These are phyloP conservation scores for Pistacia integerrima DNA, from an alignment of 345 rosid species.

Conservation along the genomic window DNA sequence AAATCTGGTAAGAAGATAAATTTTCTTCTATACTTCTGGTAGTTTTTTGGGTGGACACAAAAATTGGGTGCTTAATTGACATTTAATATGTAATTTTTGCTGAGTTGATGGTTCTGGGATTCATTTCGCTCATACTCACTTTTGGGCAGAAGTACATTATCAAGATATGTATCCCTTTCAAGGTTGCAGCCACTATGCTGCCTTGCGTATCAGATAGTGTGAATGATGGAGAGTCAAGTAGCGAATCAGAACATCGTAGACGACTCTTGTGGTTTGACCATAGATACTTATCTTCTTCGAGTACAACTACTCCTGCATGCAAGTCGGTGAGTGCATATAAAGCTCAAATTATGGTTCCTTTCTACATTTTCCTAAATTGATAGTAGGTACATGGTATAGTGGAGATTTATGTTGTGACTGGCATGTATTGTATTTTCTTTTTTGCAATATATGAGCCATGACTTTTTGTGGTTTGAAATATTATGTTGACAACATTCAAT, in stretches of 20 bases:
- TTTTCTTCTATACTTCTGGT: not conserved
- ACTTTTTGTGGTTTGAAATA: not conserved
- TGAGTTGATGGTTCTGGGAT: conserved; percentile 95
- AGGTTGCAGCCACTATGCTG: conserved; percentile 64
- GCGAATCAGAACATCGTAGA: conserved; percentile 44
- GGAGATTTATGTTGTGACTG: too few species aligned
- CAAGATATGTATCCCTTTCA: conserved; percentile 62
- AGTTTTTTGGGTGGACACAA: not conserved
- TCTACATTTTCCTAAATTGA: not conserved
- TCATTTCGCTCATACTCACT: conserved; percentile 84
- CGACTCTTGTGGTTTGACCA: conserved; percentile 60
- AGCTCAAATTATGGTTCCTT: not conserved
- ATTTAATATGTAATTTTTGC: conserved; percentile 31
- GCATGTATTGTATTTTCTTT: not conserved
- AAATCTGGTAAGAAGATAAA: conserved; percentile 60
- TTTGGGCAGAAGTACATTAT: conserved; percentile 67
- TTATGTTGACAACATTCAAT: not conserved
- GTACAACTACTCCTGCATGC: conserved; percentile 40
- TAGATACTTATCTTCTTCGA: conserved; percentile 47
- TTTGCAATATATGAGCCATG: not conserved
- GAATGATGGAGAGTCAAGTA: conserved; percentile 1
- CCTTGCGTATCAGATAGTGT: conserved; percentile 48
- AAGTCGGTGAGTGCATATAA: conserved; percentile 42
- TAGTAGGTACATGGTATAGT: too few species aligned
- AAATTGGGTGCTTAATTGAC: not conserved